Conservation (phyloP, 352 stramenopile genomes). For the Phytopythium ostracodes region DNA sequence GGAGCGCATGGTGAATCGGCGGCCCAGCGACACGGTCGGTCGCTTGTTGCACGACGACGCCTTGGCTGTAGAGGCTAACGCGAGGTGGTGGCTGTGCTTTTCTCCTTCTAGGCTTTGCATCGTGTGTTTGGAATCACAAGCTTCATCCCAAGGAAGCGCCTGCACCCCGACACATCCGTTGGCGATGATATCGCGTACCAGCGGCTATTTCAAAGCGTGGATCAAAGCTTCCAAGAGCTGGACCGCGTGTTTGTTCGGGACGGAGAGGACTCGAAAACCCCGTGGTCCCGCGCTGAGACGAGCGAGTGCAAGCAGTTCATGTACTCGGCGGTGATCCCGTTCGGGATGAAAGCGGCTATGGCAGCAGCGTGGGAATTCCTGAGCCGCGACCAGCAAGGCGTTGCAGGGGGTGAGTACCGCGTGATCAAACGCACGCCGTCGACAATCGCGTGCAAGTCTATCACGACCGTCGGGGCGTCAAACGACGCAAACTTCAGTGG, state of each 20-base stretch:
- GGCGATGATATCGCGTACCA: neutral
- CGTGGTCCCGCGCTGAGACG: neutral
- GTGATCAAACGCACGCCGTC: conserved; percentile 16
- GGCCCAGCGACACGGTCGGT: neutral
- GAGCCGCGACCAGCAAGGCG: conserved; percentile 22
- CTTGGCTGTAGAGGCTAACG: too few species aligned
- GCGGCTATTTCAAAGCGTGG: neutral
- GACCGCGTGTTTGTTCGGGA: neutral
- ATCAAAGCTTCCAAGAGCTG: neutral
- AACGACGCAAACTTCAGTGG: conserved; percentile 14
- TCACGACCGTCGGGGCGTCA: conserved; percentile 24
- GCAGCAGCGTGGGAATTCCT: conserved; percentile 33
- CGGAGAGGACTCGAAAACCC: neutral
- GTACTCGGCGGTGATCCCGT: conserved; percentile 38
- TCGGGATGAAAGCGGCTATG: conserved; percentile 29
- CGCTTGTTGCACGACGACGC: too few species aligned
- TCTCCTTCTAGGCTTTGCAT: neutral
- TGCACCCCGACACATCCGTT: neutral
- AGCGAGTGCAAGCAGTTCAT: conserved; percentile 7
- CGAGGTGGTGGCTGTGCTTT: neutral
- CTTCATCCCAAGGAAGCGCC: neutral
- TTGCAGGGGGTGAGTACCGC: conserved; percentile 35
- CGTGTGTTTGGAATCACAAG: neutral
- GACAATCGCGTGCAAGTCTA: conserved; percentile 36
- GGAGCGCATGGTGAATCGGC: neutral